phyloP scores from a whole-genome alignment of 345 rosid genomes.

The Anastatica hierochuntica region DNA sequence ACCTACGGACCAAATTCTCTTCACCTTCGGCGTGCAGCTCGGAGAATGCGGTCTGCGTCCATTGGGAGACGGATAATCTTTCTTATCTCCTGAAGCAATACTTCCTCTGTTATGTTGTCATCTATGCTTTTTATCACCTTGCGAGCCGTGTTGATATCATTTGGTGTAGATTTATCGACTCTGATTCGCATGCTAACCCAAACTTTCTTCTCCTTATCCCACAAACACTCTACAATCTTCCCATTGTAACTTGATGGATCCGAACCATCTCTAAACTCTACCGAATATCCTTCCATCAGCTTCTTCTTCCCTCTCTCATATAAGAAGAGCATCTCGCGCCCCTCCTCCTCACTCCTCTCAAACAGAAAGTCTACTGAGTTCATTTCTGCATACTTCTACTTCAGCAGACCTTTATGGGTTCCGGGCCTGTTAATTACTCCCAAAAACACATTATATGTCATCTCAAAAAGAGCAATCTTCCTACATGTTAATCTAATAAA shows the following conservation, averaged over 20 bases:
- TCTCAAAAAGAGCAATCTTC: neutral
- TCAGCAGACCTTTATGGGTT: conserved; percentile 87
- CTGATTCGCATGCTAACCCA: conserved; percentile 82
- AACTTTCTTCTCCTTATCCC: conserved; percentile 44
- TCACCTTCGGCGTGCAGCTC: neutral
- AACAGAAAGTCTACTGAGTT: conserved; percentile 89
- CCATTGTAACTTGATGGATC: conserved; percentile 53
- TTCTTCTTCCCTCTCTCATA: conserved; percentile 72
- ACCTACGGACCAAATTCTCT: too few relatives aligned
- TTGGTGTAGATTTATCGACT: conserved; percentile 68
- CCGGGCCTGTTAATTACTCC: conserved; percentile 54
- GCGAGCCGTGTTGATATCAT: conserved; percentile 70
- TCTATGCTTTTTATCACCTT: conserved; percentile 89
- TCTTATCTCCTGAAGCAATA: conserved; percentile 57
- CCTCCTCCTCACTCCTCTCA: conserved; percentile 50
- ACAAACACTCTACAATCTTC: conserved; percentile 81
- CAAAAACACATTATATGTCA: neutral
- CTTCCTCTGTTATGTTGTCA: conserved; percentile 85
- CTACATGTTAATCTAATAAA: neutral
- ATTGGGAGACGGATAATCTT: conserved; percentile 82
- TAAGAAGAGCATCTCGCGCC: conserved; percentile 37
- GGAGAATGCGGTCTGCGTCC: conserved; percentile 73
- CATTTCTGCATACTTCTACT: conserved; percentile 95
- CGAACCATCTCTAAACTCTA: conserved; percentile 61
- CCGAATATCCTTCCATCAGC: conserved; percentile 60